These are phyloP conservation scores for Amanita exitialis DNA, from an alignment of 768 basidiomycete species.

Conservation along the genomic window DNA sequence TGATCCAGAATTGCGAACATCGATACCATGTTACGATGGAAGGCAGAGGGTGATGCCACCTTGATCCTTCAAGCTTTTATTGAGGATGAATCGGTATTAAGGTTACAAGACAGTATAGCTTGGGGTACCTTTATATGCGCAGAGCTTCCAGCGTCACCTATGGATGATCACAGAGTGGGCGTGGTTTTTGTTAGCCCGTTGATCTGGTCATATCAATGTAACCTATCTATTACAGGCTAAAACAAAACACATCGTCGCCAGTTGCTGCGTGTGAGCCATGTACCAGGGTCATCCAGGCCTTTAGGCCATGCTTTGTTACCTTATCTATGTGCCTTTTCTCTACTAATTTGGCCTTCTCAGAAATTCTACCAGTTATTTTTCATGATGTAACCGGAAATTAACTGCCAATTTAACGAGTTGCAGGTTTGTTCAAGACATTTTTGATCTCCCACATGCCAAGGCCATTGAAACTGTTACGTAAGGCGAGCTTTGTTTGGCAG, in stretches of 20 bases:
- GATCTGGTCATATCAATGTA: not conserved
- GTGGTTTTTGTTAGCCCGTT: not conserved
- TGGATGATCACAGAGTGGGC: not conserved
- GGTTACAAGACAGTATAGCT: not conserved
- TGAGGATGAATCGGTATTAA: not conserved
- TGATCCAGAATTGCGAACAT: not conserved
- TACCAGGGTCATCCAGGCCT: not conserved
- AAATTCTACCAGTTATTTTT: not conserved
- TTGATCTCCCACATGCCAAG: not conserved
- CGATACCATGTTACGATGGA: not conserved
- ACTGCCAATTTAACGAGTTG: not conserved
- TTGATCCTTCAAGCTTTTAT: slow-evolving; percentile 1
- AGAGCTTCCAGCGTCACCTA: slow-evolving; percentile 1
- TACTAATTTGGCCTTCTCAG: slow-evolving; percentile 3
- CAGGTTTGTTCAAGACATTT: not conserved
- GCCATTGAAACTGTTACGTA: slow-evolving; percentile 1
- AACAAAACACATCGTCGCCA: not conserved
- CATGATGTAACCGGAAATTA: slow-evolving; percentile 3
- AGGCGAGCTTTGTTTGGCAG: not conserved
- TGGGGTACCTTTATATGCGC: not conserved
- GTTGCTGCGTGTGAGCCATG: not conserved
- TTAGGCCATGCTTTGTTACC: not conserved
- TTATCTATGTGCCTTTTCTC: not conserved
- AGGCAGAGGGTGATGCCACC: not conserved
- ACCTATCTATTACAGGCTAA: not conserved